A percentile compares a stretch with the other conserved stretches of the same genome.
These are phyloP conservation scores for Phlegmacium glaucopus DNA, from an alignment of 768 basidiomycete species.

Conservation along the genomic window DNA sequence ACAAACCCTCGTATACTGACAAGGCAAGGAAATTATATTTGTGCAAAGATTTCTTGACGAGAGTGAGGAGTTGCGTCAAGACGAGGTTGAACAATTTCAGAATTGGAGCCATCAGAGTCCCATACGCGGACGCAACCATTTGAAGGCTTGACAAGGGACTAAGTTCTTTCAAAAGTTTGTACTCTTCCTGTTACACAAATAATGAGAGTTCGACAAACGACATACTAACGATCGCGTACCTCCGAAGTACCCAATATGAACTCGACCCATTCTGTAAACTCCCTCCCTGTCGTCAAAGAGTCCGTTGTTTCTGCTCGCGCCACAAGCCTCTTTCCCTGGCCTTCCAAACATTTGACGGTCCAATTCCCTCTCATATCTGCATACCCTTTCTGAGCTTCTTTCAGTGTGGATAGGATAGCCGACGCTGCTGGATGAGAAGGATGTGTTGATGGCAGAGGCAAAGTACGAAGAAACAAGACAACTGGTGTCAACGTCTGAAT, in stretches of 20 bases:
- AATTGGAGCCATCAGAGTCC: slow-evolving; percentile 61
- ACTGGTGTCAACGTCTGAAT: slow-evolving; percentile 57
- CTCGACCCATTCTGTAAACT: slow-evolving; percentile 71
- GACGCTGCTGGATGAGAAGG: slow-evolving; percentile 78
- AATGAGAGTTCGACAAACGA: background rate
- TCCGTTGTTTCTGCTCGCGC: slow-evolving; percentile 71
- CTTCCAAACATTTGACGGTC: slow-evolving; percentile 72
- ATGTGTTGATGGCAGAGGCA: slow-evolving; percentile 76
- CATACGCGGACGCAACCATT: slow-evolving; percentile 55
- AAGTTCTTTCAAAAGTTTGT: slow-evolving; percentile 59
- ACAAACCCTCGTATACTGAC: slow-evolving; percentile 60
- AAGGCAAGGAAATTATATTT: slow-evolving; percentile 80
- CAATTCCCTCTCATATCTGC: slow-evolving; percentile 85
- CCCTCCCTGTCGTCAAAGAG: slow-evolving; percentile 60
- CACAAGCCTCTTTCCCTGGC: slow-evolving; percentile 62
- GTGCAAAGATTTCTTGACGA: slow-evolving; percentile 76
- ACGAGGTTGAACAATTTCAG: slow-evolving; percentile 63
- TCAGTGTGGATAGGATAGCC: slow-evolving; percentile 59
- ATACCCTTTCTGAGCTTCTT: slow-evolving; percentile 78
- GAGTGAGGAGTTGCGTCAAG: slow-evolving; percentile 54
- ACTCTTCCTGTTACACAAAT: slow-evolving; percentile 51
- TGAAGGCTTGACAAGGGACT: slow-evolving; percentile 53
- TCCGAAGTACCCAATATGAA: slow-evolving; percentile 63
- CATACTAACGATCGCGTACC: slow-evolving; percentile 31
- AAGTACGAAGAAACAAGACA: slow-evolving; percentile 63